Percentiles rank a stretch among this genome's conserved stretches.
Evolutionary conservation across 306 rosid genomes (phyloP).

Genomic region (Coriaria nepalensis): DNA sequence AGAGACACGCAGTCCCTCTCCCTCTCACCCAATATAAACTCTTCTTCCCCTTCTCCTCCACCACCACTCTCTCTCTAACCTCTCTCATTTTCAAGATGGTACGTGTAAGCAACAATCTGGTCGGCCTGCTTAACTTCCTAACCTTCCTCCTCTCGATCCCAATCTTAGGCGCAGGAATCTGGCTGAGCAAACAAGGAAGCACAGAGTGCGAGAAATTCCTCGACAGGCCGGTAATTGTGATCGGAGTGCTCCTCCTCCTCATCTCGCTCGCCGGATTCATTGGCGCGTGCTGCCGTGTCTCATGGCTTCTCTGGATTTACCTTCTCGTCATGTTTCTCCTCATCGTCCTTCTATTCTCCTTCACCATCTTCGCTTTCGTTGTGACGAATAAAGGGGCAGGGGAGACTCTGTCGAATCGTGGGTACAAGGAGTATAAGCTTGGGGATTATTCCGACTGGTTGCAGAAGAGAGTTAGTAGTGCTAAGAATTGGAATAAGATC

Average conservation of each 20-base stretch:
- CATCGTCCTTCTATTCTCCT: constrained; percentile 26
- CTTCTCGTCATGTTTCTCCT: constrained; percentile 45
- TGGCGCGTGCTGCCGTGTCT: constrained; percentile 42
- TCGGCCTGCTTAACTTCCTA: constrained; percentile 35
- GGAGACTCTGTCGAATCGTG: constrained; percentile 15
- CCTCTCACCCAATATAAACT: background rate
- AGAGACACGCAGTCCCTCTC: background rate
- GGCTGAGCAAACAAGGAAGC: constrained; percentile 35
- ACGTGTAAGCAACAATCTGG: constrained; percentile 29
- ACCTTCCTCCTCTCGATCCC: constrained; percentile 48
- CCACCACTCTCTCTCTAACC: background rate
- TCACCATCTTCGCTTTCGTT: constrained; percentile 42
- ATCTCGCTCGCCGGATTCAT: constrained; percentile 37
- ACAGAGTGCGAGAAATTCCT: constrained; percentile 35
- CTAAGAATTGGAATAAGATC: constrained; percentile 28
- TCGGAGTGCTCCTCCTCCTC: constrained; percentile 31
- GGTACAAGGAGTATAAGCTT: constrained; percentile 44
- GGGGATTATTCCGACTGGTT: constrained; percentile 58
- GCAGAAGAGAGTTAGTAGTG: constrained; percentile 32
- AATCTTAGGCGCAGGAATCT: constrained; percentile 21
- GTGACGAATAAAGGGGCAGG: constrained; percentile 46
- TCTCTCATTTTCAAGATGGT: constrained; percentile 8
- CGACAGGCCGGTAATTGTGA: constrained; percentile 24
- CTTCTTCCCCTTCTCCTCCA: background rate
- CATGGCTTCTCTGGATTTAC: constrained; percentile 47